Evolutionary conservation across 495 filamentous ascomycete genomes (phyloP).

Genomic region (Neurospora tetraspora): DNA sequence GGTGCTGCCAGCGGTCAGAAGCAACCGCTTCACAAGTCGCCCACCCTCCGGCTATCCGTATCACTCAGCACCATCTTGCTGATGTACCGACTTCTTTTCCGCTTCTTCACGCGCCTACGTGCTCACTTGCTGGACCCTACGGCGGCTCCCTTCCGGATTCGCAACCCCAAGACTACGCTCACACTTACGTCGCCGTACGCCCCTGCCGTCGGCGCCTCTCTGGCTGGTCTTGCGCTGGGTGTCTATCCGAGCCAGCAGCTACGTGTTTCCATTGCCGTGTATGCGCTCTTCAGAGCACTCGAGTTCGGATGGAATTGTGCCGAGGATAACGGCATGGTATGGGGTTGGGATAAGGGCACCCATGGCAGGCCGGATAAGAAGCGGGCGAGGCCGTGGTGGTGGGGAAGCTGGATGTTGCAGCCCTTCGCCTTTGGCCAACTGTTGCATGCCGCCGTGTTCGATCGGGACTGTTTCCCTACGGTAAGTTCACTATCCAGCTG

Average conservation of each 20-base stretch:
- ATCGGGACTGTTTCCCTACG: constrained; percentile 73
- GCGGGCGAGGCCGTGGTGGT: constrained; percentile 64
- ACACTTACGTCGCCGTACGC: constrained; percentile 73
- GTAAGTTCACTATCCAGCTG: constrained; percentile 9
- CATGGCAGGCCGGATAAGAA: constrained; percentile 25
- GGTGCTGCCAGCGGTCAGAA: constrained; percentile 17
- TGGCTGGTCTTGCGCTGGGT: constrained; percentile 73
- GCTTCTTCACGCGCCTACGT: constrained; percentile 77
- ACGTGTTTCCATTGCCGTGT: constrained; percentile 70
- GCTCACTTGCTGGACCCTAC: constrained; percentile 63
- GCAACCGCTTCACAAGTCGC: constrained; percentile 51
- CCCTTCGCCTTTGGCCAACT: constrained; percentile 86
- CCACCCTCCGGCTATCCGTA: constrained; percentile 66
- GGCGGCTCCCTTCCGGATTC: constrained; percentile 63
- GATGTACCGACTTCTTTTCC: constrained; percentile 78
- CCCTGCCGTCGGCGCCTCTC: constrained; percentile 76
- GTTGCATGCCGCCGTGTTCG: constrained; percentile 85
- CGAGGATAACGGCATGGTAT: constrained; percentile 72
- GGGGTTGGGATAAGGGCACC: constrained; percentile 37
- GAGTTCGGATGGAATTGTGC: constrained; percentile 81
- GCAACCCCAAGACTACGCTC: constrained; percentile 66
- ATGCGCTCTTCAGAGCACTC: constrained; percentile 62
- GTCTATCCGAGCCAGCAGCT: constrained; percentile 70
- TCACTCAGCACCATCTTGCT: constrained; percentile 77
- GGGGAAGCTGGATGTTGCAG: constrained; percentile 93